Evolutionary conservation across 2,329 filamentous ascomycete species (phyloP).

Genomic region (Graphilbum fragrans): DNA sequence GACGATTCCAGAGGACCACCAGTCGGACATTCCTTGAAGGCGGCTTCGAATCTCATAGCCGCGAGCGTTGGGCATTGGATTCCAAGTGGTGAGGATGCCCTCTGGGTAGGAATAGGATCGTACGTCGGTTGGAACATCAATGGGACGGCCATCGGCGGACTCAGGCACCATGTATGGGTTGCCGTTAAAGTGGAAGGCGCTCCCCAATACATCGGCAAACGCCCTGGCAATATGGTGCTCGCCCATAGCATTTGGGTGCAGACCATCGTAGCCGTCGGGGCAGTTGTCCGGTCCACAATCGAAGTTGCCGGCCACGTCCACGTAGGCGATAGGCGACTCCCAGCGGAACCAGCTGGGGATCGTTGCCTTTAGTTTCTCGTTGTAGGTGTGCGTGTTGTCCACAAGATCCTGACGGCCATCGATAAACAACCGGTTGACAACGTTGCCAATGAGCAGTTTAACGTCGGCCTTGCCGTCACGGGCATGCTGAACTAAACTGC

Average conservation of each 20-base stretch:
- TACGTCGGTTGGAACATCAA: no score
- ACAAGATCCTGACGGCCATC: slow-evolving; percentile 8
- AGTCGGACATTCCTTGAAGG: no score
- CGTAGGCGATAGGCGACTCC: slow-evolving; percentile 16
- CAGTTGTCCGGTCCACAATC: slow-evolving; percentile 4
- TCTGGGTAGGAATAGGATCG: no score
- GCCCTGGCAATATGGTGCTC: slow-evolving; percentile 29
- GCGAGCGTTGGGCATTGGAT: no score
- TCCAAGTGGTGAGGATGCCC: no score
- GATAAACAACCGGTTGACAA: slow-evolving; percentile 10
- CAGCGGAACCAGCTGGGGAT: slow-evolving; percentile 11
- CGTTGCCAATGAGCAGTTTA: slow-evolving; percentile 11
- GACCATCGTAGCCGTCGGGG: slow-evolving; percentile 14
- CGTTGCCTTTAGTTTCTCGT: slow-evolving; percentile 8
- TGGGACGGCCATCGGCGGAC: no score
- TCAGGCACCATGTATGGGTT: no score
- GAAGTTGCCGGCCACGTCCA: slow-evolving; percentile 15
- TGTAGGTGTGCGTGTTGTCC: slow-evolving; percentile 10
- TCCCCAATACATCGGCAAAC: slow-evolving; percentile 20
- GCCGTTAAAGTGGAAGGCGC: neutral
- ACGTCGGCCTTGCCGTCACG: slow-evolving; percentile 12
- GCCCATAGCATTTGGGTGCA: slow-evolving; percentile 27
- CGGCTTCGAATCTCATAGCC: no score
- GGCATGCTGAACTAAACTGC: slow-evolving; percentile 14
- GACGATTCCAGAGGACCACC: no score